Evolutionary conservation across 1,284 basidiomycete species (phyloP).

Genomic region (Phylloboletellus chloephorus): DNA sequence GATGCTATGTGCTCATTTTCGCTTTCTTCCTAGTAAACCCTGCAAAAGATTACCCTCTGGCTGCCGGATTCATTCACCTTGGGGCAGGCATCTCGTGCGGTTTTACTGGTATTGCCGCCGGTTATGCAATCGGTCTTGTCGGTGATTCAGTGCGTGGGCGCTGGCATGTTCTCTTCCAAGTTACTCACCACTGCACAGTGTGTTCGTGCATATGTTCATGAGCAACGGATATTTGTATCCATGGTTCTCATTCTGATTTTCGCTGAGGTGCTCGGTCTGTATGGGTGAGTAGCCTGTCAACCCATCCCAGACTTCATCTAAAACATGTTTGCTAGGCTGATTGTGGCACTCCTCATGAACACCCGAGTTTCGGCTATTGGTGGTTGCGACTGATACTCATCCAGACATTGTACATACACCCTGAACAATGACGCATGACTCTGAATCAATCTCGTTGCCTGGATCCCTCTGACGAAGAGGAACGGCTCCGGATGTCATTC

Average conservation of each 20-base stretch:
- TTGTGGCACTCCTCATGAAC: slow-evolving; percentile 88
- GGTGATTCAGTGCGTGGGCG: slow-evolving; percentile 79
- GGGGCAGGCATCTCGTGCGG: slow-evolving; percentile 92
- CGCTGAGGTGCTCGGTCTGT: slow-evolving; percentile 88
- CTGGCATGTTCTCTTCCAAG: slow-evolving; percentile 1
- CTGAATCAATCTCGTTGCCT: slow-evolving; percentile 14
- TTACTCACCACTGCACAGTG: slow-evolving; percentile 38
- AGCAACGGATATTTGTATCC: slow-evolving; percentile 86
- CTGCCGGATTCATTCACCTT: slow-evolving; percentile 89
- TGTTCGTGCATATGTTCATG: slow-evolving; percentile 72
- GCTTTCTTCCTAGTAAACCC: slow-evolving; percentile 51
- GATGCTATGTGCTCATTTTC: slow-evolving; percentile 7
- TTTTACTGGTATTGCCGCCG: slow-evolving; percentile 90
- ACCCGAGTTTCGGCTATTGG: slow-evolving; percentile 45
- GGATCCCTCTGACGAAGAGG: slow-evolving; percentile 18
- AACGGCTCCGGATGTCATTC: slow-evolving; percentile 23
- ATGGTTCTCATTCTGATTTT: slow-evolving; percentile 93
- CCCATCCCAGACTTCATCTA: neutral
- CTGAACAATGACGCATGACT: slow-evolving; percentile 9
- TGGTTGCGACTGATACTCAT: slow-evolving; percentile 22
- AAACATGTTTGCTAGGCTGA: slow-evolving; percentile 48
- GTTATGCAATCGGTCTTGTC: slow-evolving; percentile 95
- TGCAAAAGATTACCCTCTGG: slow-evolving; percentile 63
- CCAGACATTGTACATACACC: slow-evolving; percentile 14
- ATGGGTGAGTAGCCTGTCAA: slow-evolving; percentile 52